Percentiles rank a stretch among this genome's conserved stretches.
Evolutionary conservation across 2,329 filamentous ascomycete genomes (phyloP).

Genomic region (Fusarium acutatum): DNA sequence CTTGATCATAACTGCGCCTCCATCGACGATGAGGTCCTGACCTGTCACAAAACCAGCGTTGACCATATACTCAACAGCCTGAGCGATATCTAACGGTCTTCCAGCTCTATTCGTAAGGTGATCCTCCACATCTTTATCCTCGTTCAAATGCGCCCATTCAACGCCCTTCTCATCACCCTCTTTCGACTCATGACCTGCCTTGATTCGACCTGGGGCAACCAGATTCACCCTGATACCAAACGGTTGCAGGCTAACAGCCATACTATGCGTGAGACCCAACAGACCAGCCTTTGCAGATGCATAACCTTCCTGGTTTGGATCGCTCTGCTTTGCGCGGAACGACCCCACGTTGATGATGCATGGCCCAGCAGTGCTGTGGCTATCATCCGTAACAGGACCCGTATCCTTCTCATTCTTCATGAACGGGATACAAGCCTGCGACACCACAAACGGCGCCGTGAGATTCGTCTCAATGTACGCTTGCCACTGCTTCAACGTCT

Average conservation of each 20-base stretch:
- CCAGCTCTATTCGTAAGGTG: constrained; percentile 10
- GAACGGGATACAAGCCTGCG: constrained; percentile 3
- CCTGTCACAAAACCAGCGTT: constrained; percentile 16
- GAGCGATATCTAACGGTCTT: constrained; percentile 5
- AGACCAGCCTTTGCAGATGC: constrained; percentile 11
- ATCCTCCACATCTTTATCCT: constrained; percentile 10
- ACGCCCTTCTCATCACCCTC: constrained; percentile 1
- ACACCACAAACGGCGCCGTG: constrained; percentile 2
- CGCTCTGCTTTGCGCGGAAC: constrained; percentile 4
- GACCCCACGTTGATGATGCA: constrained; percentile 16
- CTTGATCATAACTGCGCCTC: constrained; percentile 8
- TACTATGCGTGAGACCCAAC: constrained; percentile 3
- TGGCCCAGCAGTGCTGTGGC: constrained; percentile 4
- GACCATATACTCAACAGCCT: constrained; percentile 9
- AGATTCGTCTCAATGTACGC: constrained; percentile 10
- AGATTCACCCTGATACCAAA: constrained; percentile 5
- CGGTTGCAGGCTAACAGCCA: constrained; percentile 3
- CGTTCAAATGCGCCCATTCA: constrained; percentile 1
- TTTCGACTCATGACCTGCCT: not conserved
- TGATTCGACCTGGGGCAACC: constrained; percentile 7
- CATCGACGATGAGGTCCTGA: constrained; percentile 9
- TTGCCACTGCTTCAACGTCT: not conserved
- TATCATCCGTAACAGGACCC: not conserved
- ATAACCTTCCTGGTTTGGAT: constrained; percentile 9
- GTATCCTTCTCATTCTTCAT: constrained; percentile 16